Percentiles rank a stretch among this genome's conserved stretches.
Conservation (phyloP, 331 rosid genomes). For the Quercus tomentella region DNA sequence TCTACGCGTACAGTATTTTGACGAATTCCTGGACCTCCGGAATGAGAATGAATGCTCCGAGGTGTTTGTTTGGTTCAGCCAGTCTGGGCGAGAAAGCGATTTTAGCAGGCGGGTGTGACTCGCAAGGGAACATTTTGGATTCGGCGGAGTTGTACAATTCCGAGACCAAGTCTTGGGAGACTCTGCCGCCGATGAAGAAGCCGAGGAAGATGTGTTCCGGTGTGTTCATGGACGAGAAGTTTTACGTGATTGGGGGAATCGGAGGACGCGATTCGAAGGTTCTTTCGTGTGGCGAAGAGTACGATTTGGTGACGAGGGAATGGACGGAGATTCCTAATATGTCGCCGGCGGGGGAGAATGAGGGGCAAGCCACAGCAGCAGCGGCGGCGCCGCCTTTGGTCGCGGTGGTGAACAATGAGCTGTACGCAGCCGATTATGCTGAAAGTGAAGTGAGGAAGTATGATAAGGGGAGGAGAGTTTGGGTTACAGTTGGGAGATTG, state of each 20-base stretch:
- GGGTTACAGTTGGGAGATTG: constrained; percentile 78
- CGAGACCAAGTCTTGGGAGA: constrained; percentile 67
- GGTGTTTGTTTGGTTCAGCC: constrained; percentile 94
- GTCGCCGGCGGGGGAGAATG: constrained; percentile 73
- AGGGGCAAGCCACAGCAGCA: constrained; percentile 46
- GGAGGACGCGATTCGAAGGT: constrained; percentile 68
- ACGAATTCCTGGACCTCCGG: constrained; percentile 88
- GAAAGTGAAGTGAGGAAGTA: constrained; percentile 86
- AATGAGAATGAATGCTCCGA: constrained; percentile 76
- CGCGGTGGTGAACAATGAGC: constrained; percentile 76
- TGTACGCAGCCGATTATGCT: constrained; percentile 84
- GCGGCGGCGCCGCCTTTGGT: constrained; percentile 90
- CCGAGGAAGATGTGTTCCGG: constrained; percentile 95
- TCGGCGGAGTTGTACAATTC: constrained; percentile 84
- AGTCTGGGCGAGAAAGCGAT: constrained; percentile 89
- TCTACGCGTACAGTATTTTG: constrained; percentile 76
- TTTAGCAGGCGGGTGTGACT: constrained; percentile 95
- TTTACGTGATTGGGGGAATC: constrained; percentile 83
- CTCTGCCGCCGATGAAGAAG: constrained; percentile 69
- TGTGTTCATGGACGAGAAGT: constrained; percentile 78
- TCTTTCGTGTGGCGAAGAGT: constrained; percentile 86
- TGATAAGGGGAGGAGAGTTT: constrained; percentile 45
- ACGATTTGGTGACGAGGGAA: constrained; percentile 50
- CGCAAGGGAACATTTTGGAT: constrained; percentile 60
- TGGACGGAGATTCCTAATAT: constrained; percentile 84